Evolutionary conservation across 2,329 filamentous ascomycete species (phyloP).

Genomic region (Scleromitrula shiraiana): DNA sequence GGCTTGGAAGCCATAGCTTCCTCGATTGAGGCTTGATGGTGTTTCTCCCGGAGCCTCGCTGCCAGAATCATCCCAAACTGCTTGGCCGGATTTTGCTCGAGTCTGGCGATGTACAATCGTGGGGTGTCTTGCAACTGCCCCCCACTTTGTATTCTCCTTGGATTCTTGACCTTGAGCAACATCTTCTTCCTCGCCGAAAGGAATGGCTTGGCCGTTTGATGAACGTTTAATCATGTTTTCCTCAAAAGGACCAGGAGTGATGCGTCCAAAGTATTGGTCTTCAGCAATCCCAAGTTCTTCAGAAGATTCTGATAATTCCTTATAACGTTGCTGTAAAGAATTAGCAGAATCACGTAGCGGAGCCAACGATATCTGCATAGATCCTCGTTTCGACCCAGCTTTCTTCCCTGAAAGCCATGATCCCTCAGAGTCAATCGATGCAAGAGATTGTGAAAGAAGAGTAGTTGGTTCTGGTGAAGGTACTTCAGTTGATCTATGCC

Average conservation of each 20-base stretch:
- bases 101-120: slow-evolving; percentile 56
- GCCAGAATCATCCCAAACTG: slow-evolving; percentile 33
- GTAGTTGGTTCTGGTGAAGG: slow-evolving; percentile 44
- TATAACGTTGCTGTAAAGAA: slow-evolving; percentile 36
- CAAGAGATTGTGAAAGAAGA: slow-evolving; percentile 71
- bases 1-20: slow-evolving; percentile 14
- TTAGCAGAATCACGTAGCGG: slow-evolving; percentile 35
- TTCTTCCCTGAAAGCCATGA: slow-evolving; percentile 85
- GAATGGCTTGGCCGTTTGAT: slow-evolving; percentile 39
- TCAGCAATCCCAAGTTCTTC: slow-evolving; percentile 60
- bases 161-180: slow-evolving; percentile 22
- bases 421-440: slow-evolving; percentile 89
- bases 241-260: slow-evolving; percentile 34
- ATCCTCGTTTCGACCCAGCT: slow-evolving; percentile 39
- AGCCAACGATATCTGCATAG: slow-evolving; percentile 36
- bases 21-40: slow-evolving; percentile 29
- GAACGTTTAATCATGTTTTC: slow-evolving; percentile 30
- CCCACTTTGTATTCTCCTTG: slow-evolving; percentile 27
- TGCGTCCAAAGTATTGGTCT: slow-evolving; percentile 65
- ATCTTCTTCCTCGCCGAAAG: slow-evolving; percentile 53
- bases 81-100: slow-evolving; percentile 51
- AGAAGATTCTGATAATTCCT: slow-evolving; percentile 50
- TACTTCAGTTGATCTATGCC: slow-evolving; percentile 32
- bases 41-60: slow-evolving; percentile 15
- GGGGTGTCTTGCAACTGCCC: slow-evolving; percentile 39